These are phyloP conservation scores for Globisporangium irregulare DNA, from an alignment of 352 stramenopile species.

Conservation along the genomic window DNA sequence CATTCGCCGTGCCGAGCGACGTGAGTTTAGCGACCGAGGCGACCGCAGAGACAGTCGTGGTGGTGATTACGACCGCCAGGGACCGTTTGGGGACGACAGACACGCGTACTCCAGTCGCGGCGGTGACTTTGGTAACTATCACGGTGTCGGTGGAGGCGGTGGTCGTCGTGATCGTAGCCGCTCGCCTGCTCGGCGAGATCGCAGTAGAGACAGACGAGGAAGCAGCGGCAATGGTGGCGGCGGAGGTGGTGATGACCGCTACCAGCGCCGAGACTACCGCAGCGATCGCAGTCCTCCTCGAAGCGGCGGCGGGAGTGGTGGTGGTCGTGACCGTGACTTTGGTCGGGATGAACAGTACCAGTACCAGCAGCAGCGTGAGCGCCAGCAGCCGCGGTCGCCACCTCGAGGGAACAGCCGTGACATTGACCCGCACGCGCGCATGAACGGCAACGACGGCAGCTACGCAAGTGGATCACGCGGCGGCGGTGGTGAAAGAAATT, in stretches of 20 bases:
- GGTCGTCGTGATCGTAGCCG: conserved; percentile 17
- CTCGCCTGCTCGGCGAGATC: conserved; percentile 13
- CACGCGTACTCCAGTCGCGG: neutral
- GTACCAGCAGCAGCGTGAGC: neutral
- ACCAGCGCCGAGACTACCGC: conserved; percentile 6
- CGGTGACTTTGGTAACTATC: conserved; percentile 1
- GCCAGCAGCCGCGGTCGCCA: neutral
- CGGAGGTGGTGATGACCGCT: neutral
- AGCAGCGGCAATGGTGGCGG: neutral
- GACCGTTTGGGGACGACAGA: conserved; percentile 1
- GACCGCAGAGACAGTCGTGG: neutral
- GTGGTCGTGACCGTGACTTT: conserved; percentile 6
- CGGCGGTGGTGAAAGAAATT: neutral
- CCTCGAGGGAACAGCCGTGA: neutral
- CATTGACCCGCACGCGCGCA: conserved; percentile 8
- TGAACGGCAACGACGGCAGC: conserved; percentile 8
- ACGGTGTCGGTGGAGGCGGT: neutral
- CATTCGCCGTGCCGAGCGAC: conserved; percentile 24
- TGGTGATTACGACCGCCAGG: neutral
- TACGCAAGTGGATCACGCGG: conserved; percentile 4
- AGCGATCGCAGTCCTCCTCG: conserved; percentile 14
- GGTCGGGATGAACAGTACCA: neutral
- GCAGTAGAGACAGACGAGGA: conserved; percentile 10
- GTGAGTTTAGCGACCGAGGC: neutral
- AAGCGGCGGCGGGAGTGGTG: neutral